phyloP scores from a whole-genome alignment of 2,329 filamentous ascomycete genomes.

The Tolypocladium paradoxum region DNA sequence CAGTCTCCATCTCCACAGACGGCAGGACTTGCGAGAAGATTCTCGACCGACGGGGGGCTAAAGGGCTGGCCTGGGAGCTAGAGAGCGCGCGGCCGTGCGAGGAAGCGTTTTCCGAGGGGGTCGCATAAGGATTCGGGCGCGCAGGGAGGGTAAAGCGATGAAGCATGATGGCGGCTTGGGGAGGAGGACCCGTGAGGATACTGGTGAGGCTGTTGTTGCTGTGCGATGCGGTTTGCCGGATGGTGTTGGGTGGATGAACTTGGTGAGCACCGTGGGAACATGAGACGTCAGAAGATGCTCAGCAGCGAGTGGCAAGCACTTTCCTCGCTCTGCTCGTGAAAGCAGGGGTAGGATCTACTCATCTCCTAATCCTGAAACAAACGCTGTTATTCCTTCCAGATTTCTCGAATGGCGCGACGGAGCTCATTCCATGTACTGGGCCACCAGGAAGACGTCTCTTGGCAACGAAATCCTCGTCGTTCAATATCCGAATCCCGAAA shows the following conservation, averaged over 20 bases:
- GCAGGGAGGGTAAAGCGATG: neutral
- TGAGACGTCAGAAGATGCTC: neutral
- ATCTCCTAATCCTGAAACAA: no score
- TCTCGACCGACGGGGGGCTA: neutral
- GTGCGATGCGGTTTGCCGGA: neutral
- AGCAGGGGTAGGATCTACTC: no score
- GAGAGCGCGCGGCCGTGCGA: neutral
- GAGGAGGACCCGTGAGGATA: neutral
- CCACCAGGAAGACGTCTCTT: no score
- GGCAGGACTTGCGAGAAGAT: neutral
- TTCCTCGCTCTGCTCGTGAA: neutral
- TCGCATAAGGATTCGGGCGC: neutral
- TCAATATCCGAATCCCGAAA: no score
- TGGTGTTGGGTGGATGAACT: neutral
- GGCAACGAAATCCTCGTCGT: no score
- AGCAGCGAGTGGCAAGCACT: neutral
- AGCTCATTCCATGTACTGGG: no score
- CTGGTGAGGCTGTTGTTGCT: neutral
- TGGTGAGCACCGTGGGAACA: neutral
- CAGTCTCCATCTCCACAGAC: neutral
- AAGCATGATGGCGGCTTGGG: neutral
- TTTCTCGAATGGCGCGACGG: no score
- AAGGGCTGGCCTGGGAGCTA: neutral
- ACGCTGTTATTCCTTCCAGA: no score
- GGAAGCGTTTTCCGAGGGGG: neutral